Evolutionary conservation across 805 yeast genomes (phyloP).

Genomic region (Cyberlindnera subsufficiens): DNA sequence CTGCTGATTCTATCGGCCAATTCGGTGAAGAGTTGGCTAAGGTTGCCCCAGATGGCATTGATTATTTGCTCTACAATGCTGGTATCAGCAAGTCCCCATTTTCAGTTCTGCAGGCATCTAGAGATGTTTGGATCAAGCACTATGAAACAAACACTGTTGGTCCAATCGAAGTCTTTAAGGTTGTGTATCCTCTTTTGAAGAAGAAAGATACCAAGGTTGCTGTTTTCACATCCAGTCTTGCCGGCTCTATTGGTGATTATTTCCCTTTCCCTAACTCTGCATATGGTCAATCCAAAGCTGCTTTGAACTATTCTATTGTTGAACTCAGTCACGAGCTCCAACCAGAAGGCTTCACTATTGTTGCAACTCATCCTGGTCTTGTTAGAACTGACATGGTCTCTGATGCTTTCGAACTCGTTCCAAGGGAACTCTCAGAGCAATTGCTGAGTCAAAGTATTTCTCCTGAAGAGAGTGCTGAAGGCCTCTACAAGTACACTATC

Average conservation of each 20-base stretch:
- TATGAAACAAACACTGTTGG: slow-evolving; percentile 1
- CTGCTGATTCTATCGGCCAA: slow-evolving; percentile 2
- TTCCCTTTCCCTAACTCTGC: slow-evolving; percentile 17
- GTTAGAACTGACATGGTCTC: slow-evolving; percentile 24
- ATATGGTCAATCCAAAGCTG: slow-evolving; percentile 34
- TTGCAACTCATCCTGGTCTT: slow-evolving; percentile 34
- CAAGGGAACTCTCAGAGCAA: slow-evolving; percentile 19
- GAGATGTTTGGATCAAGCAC: slow-evolving; percentile 1
- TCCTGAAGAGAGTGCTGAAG: too few species aligned
- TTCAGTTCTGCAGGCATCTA: background rate
- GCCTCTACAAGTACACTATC: too few species aligned
- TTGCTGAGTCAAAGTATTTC: background rate
- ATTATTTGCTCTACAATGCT: slow-evolving; percentile 5
- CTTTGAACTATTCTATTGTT: slow-evolving; percentile 25
- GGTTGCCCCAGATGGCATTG: too few species aligned
- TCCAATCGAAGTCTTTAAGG: slow-evolving; percentile 3
- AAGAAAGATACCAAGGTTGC: slow-evolving; percentile 19
- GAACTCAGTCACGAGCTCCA: slow-evolving; percentile 24
- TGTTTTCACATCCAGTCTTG: slow-evolving; percentile 25
- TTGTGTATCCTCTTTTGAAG: slow-evolving; percentile 12
- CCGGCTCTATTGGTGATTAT: slow-evolving; percentile 20
- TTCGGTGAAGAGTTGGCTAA: background rate
- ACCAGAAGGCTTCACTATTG: slow-evolving; percentile 24
- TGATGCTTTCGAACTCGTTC: too few species aligned
- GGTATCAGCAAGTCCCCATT: slow-evolving; percentile 1